Base-by-base conservation (phyloP, 2,329 filamentous ascomycete species). In the Leptographium flavum region DNA sequence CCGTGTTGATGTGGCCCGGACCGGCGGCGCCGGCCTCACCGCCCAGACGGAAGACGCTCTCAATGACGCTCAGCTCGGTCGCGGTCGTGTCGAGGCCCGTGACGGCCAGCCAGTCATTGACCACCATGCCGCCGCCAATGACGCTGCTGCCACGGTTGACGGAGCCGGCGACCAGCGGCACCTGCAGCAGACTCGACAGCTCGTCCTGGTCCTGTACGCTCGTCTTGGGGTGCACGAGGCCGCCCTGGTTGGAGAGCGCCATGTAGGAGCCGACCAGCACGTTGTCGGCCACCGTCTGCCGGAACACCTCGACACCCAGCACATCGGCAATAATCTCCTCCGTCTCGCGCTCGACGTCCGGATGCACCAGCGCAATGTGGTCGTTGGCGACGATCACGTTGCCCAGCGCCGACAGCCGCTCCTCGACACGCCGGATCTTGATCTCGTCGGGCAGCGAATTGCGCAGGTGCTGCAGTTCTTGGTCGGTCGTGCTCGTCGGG, bases 271-370 rank as follows among this genome's bases (percentile, higher is more conserved):
- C 92, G 32, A 93, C 92, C 25, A 98, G 79, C 47, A 98, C 92
- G 61, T 96, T 95, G 66, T 95, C 88, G 57, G 90, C 87, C 49
- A 98, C 83, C 39, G 92, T 96, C 71, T 98, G 92, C 51, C 86
- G 72, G 69, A 92, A 93, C 11, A 92, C 85, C 63, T 93, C 85
- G 47, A 93, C 85, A 51, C 85, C 85, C 19, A 93, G 70, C 48
- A 94, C 86, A 62, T 98, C 92, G 56, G 92, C 87, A 60, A 98
- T 88, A 55, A 98, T 95, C 70, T 98, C 92, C 67, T 98, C 92
- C 15, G 88, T 95, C 71, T 98, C 92, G 50, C 90, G 83, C 73
- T 96, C 92, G 49, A 98, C 73, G 60, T 98, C 92, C 11, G 92
- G 92, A 63, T 98, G 92, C 50, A 96, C 81, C 38, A 98, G 80